Conservation (phyloP, 2,329 filamentous ascomycete species). For the Stagonosporopsis cucurbitacearum region DNA sequence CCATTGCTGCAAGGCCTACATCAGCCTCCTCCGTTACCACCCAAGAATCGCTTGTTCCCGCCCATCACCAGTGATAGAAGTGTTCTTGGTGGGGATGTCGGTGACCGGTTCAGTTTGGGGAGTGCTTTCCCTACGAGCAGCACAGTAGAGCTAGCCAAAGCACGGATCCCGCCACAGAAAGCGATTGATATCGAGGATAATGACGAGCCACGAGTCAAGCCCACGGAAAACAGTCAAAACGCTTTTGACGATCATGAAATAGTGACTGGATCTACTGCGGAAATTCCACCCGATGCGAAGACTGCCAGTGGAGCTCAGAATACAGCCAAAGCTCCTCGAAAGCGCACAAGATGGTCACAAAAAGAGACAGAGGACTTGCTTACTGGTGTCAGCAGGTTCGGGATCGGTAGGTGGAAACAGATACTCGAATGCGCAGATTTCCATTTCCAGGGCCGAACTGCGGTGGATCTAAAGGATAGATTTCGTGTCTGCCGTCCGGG, state of each 20-base stretch:
- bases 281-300: not conserved
- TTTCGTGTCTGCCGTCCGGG: slow-evolving; percentile 62
- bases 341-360: slow-evolving; percentile 67
- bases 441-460: slow-evolving; percentile 64
- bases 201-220: not conserved
- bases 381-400: slow-evolving; percentile 65
- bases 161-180: not conserved
- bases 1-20: slow-evolving; percentile 65
- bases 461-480: slow-evolving; percentile 68
- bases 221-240: not conserved
- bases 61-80: slow-evolving; percentile 62
- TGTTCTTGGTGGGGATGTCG: slow-evolving; percentile 31
- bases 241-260: not conserved
- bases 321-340: slow-evolving; percentile 53
- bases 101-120: slow-evolving; percentile 7
- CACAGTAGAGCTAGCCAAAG: slow-evolving; percentile 4
- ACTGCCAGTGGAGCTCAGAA: slow-evolving; percentile 15
- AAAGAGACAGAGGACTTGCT: slow-evolving; percentile 65
- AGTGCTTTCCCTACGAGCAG: not conserved
- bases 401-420: slow-evolving; percentile 69
- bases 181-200: not conserved
- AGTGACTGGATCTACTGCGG: not conserved
- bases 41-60: slow-evolving; percentile 64
- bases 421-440: slow-evolving; percentile 65
- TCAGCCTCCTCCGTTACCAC: slow-evolving; percentile 62